These are phyloP conservation scores for Brassica juncea DNA, from an alignment of 345 rosid genomes.

Conservation along the genomic window DNA sequence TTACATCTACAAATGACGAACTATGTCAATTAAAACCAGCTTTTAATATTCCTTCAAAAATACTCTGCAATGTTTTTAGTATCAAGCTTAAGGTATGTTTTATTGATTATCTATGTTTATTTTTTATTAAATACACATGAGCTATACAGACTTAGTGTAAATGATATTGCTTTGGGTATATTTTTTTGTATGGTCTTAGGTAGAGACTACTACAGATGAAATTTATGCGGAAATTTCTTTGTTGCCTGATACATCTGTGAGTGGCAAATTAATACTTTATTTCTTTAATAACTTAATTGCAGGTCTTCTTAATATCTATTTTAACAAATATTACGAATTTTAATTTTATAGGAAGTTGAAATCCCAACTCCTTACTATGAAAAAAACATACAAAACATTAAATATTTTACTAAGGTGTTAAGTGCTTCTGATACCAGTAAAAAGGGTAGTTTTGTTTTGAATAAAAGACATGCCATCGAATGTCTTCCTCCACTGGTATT, in stretches of 20 bases:
- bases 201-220: not conserved
- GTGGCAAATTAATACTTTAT: not conserved
- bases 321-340: too few species aligned
- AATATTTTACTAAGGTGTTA: not conserved
- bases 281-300: too few species aligned
- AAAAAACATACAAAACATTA: not conserved
- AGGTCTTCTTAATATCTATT: not conserved
- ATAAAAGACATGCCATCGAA: not conserved
- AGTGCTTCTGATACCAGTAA: not conserved
- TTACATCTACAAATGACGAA: not conserved
- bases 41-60: not conserved
- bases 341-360: not conserved
- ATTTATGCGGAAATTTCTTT: not conserved
- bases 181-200: not conserved
- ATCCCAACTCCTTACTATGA: not conserved
- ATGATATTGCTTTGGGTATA: not conserved
- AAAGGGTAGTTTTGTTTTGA: not conserved
- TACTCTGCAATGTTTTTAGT: not conserved
- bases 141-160: not conserved
- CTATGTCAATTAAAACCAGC: not conserved
- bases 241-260: not conserved
- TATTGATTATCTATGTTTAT: not conserved
- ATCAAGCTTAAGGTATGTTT: not conserved
- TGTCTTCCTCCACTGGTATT: not conserved
- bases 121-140: not conserved